phyloP scores from a whole-genome alignment of 2,329 filamentous ascomycete genomes.

The Beauveria asiatica region DNA sequence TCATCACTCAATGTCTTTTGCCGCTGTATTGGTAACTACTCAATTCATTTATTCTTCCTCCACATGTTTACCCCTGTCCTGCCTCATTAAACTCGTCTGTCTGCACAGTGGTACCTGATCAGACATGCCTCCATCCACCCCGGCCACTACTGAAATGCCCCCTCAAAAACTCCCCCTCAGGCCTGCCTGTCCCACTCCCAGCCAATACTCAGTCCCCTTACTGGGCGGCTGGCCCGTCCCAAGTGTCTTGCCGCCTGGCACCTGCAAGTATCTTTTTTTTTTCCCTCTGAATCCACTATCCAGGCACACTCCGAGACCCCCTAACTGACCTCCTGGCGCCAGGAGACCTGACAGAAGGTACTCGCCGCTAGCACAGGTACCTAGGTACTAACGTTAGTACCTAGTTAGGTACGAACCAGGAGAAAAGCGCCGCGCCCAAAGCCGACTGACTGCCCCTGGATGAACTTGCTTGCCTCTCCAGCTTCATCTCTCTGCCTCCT shows the following conservation, averaged over 20 bases:
- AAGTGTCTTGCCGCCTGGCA: neutral
- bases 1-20: neutral
- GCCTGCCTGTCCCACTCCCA: neutral
- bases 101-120: neutral
- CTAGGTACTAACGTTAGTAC: neutral
- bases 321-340: neutral
- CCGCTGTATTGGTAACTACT: neutral
- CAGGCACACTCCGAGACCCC: neutral
- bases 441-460: neutral
- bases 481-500: slow-evolving; percentile 1
- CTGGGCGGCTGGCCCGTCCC: neutral
- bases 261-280: neutral
- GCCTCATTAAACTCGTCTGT: slow-evolving; percentile 5
- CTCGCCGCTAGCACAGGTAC: neutral
- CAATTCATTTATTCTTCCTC: neutral
- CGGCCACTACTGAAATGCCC: neutral
- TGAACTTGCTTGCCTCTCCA: neutral
- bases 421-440: neutral
- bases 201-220: neutral
- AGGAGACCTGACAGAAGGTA: neutral
- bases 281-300: neutral
- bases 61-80: neutral
- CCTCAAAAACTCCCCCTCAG: neutral
- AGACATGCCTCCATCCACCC: neutral
- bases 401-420: neutral